Evolutionary conservation across 441 rosid genomes (phyloP), one percentile per base, ranked within the genome.

Genomic region (Croton laevigatus): DNA sequence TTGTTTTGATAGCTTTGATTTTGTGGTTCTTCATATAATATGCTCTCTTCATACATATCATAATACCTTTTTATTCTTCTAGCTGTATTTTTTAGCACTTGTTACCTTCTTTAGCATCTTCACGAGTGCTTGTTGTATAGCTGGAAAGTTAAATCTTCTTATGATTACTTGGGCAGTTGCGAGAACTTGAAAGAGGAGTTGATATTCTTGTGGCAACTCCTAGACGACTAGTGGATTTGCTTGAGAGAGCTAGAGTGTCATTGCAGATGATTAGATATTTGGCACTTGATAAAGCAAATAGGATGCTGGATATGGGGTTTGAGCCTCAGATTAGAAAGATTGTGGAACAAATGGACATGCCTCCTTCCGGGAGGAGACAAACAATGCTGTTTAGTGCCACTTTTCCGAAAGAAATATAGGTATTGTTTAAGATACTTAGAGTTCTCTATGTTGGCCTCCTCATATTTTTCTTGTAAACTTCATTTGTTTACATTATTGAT

Each of bases 201-300:
- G 98, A 93, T 80, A 89, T 93, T 80, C 94, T 93, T 69, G 98
- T 93, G 60, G 98, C 98, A 44, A 93, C 98, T 59, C 98, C 98
- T 64, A 96, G 97, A 74, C 83, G 98, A 68, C 76, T 93, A 77
- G 95, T 89, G 54, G 98, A 93, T 79, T 82, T 93, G 84, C 88
- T 93, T 19, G 98, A 93, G 89, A 86, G 98, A 73, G 98, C 96
- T 77, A 86, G 97, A 82, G 97, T 93, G 65, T 93, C 98, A 0
- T 73, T 93, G 80, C 96, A 91, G 80, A 84, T 91, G 98, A 84
- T 93, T 74, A 89, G 82, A 73, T 93, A 76, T 73, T 81, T 93
- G 78, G 96, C 98, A 44, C 94, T 93, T 36, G 98, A 93, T 72
- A 97, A 93, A 76, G 98, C 98, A 45, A 97, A 93, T 81, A 84